These are phyloP conservation scores for Harringtonia aguacate DNA, from an alignment of 2,329 filamentous ascomycete species.

Conservation along the genomic window DNA sequence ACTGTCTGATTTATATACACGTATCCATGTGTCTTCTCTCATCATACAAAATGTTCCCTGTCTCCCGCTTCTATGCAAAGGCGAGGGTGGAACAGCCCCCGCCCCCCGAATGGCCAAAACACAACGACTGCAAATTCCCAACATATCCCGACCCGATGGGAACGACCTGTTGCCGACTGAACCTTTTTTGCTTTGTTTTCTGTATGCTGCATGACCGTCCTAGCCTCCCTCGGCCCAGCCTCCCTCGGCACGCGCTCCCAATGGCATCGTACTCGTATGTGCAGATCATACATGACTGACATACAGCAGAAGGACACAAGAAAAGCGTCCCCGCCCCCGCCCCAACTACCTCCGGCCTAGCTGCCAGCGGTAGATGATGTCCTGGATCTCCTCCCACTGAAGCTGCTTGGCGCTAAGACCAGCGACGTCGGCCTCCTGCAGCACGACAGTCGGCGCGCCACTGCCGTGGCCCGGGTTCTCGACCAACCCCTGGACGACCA, in stretches of 20 bases:
- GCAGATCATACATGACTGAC: background rate
- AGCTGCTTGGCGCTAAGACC: conserved; percentile 58
- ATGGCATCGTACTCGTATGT: background rate
- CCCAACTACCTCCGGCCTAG: conserved; percentile 49
- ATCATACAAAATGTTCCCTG: background rate
- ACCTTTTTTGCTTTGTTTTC: too few species aligned
- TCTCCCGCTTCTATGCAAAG: too few species aligned
- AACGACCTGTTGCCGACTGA: too few species aligned
- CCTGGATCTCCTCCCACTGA: conserved; percentile 83
- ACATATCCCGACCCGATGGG: too few species aligned
- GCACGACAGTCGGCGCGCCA: conserved; percentile 83
- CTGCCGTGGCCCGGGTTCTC: conserved; percentile 66
- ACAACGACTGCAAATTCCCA: too few species aligned
- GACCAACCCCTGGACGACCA: conserved; percentile 68
- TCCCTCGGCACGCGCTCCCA: too few species aligned
- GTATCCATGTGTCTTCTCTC: background rate
- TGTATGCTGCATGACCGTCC: too few species aligned
- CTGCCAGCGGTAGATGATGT: conserved; percentile 73
- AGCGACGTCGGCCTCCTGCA: conserved; percentile 79
- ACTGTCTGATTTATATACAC: background rate
- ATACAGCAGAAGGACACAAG: background rate
- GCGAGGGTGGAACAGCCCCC: too few species aligned
- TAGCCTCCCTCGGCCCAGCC: too few species aligned
- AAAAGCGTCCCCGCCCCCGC: too few species aligned
- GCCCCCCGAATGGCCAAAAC: too few species aligned